These are phyloP conservation scores for Russula sp. DNA, from an alignment of 768 basidiomycete species.

Conservation along the genomic window DNA sequence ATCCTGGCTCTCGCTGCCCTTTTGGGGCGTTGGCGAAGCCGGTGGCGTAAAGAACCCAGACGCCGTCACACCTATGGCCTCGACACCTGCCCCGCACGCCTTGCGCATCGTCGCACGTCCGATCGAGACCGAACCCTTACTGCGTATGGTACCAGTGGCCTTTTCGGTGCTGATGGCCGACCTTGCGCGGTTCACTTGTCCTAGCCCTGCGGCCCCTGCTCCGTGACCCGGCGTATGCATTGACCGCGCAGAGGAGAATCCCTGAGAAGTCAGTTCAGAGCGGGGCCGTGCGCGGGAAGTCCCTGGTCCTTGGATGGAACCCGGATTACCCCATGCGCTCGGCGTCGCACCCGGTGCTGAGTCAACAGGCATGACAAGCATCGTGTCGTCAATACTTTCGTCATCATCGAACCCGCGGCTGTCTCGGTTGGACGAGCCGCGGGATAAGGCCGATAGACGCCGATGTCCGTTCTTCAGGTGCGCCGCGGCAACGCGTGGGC, in stretches of 20 bases:
- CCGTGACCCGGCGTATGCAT: constrained; percentile 32
- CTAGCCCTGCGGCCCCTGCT: constrained; percentile 27
- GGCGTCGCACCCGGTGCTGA: constrained; percentile 35
- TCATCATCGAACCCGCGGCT: constrained; percentile 45
- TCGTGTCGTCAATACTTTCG: constrained; percentile 69
- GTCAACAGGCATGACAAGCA: constrained; percentile 68
- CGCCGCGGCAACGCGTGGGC: constrained; percentile 11
- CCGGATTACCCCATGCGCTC: constrained; percentile 33
- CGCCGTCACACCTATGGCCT: constrained; percentile 69
- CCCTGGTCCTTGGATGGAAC: constrained; percentile 23
- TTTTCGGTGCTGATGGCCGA: constrained; percentile 68
- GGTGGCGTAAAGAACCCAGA: constrained; percentile 61
- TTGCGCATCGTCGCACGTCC: constrained; percentile 59
- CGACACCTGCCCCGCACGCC: constrained; percentile 64
- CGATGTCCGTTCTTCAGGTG: constrained; percentile 8
- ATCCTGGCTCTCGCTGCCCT: constrained; percentile 3
- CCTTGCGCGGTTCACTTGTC: constrained; percentile 39
- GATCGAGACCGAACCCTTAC: constrained; percentile 55
- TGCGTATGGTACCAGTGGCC: constrained; percentile 30
- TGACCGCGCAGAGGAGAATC: constrained; percentile 30
- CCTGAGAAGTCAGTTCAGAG: constrained; percentile 28
- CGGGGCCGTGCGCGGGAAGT: constrained; percentile 41
- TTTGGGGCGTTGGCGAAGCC: constrained; percentile 2
- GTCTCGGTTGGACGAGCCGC: constrained; percentile 27
- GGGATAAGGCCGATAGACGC: constrained; percentile 22